phyloP scores from a whole-genome alignment of 2,329 filamentous ascomycete species.

The Fusarium sp. region DNA sequence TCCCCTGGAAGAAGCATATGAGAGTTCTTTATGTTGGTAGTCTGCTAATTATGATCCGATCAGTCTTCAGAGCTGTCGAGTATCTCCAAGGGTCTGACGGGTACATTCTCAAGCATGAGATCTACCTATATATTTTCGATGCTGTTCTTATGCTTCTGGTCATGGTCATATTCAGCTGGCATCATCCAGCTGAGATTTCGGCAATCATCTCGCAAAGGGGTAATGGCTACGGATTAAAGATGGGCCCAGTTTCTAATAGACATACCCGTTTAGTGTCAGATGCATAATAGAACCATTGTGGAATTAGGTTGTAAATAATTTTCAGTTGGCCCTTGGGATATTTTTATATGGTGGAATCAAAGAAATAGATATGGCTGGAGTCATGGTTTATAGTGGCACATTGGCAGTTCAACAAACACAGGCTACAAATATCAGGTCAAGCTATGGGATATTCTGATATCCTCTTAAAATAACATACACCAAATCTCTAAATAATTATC shows the following conservation, averaged over 20 bases:
- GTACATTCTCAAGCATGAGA: neutral
- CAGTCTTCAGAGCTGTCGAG: neutral
- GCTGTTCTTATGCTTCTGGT: neutral
- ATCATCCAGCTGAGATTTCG: neutral
- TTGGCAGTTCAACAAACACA: too few species aligned
- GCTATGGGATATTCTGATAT: too few species aligned
- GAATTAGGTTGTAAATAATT: neutral
- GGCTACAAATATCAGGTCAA: too few species aligned
- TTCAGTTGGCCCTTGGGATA: neutral
- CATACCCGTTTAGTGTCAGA: neutral
- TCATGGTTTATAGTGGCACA: too few species aligned
- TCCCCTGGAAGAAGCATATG: neutral
- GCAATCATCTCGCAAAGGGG: neutral
- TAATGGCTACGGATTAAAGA: neutral
- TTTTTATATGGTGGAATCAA: neutral
- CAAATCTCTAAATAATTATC: too few species aligned
- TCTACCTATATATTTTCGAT: neutral
- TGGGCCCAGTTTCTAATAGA: neutral
- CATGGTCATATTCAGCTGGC: neutral
- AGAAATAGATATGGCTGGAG: too few species aligned
- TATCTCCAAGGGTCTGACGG: neutral
- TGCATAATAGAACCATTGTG: neutral
- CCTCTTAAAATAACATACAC: too few species aligned
- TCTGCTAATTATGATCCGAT: neutral
- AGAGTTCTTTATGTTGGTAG: neutral